Base-by-base conservation (phyloP, 768 basidiomycete species). In the Phanerodontia chrysosporium region DNA sequence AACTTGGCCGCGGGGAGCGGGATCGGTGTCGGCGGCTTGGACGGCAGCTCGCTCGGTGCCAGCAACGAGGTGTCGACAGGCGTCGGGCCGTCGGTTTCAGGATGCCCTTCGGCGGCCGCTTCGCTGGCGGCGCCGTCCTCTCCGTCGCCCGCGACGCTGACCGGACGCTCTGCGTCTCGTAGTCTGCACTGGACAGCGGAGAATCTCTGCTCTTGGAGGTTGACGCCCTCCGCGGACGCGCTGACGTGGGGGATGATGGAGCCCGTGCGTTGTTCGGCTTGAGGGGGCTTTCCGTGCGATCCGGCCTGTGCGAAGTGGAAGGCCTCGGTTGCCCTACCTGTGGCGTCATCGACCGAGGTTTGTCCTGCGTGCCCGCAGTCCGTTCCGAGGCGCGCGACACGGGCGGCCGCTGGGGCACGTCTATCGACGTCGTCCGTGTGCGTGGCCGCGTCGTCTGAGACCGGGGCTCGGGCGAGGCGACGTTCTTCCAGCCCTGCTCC, bases 41-140 rank as follows among this genome's bases (percentile, higher is more conserved):
- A 53, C 22, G 52, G 52, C 35, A 39, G 52, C n/a, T 35, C 52
- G 52, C 39, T 36, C 39, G 30, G 46, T 6, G 22, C 52, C 35
- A 53, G 22, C 52, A 32, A 14, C 52, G 52, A 30, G 2, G 22
- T 24, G 35, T 53, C 52, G 5, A 53, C 35, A 42, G 52, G 36
- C 52, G 52, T 39, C 30, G 52, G 52, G 45, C 21, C 12, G 45
- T 24, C 22, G 56, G 28, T 46, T 57, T 57, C 30, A 57, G 25
- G n/a, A 57, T 57, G 12, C 56, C 46, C 48, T 57, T 57, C 22
- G 45, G 29, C 45, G 55, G 55, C 27, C 55, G 55, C 45, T 49
- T 49, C 45, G 35, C 29, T n/a, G 46, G 48, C 32, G 52, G 35
- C 52, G 52, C 52, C 5, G 49, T 18, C 49, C 49, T 28, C 18